Evolutionary conservation across 345 rosid genomes (phyloP), one percentile per base, ranked within the genome.

Genomic region (Turritis glabra): DNA sequence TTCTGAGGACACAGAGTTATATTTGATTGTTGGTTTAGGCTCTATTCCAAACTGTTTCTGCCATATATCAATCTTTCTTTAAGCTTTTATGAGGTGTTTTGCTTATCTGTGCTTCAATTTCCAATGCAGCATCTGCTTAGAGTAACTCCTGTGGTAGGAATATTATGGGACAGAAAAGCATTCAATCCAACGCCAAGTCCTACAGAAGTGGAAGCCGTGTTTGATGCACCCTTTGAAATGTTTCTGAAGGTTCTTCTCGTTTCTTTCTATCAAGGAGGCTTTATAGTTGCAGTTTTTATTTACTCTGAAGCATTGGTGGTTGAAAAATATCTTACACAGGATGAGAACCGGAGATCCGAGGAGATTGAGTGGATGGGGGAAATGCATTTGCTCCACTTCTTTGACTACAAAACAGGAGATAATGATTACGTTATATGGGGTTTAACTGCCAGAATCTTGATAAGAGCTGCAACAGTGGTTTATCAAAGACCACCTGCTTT

Each of bases 211-310:
- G 97, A 90, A 67, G 86, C 79, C 27, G 84, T 88, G 26, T 88
- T 90, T 44, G 95, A 90, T 81, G 93, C 84, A 70, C 97, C 90
- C 8, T 74, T 91, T 81, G 94, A 87, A 79, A 89, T 91, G 90
- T 91, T 91, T 72, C 78, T 89, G 26, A 87, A 85, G 94, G 94
- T 87, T 82, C 7, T 15, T 30, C 26, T 57, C 40, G 54, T 72
- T 64, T 61, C 7, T 37, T 60, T 30, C 64, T 9, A 47, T 47
- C 12, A 27, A 58, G 44, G 53, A 1, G 37, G 51, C 41, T 61
- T 32, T 66, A 27, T 53, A 41, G 64, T 64, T 69, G 65, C 44
- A 35, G 7, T 27, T 1, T 40, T 37, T 55, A 43, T 52, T 25
- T 5, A 14, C 29, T 44, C 44, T 21, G 68, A 61, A 22, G 56